A percentile compares a stretch with the other conserved stretches of the same genome.
phyloP scores from a whole-genome alignment of 176 grass and related monocot genomes.

The Oryza nivara region DNA sequence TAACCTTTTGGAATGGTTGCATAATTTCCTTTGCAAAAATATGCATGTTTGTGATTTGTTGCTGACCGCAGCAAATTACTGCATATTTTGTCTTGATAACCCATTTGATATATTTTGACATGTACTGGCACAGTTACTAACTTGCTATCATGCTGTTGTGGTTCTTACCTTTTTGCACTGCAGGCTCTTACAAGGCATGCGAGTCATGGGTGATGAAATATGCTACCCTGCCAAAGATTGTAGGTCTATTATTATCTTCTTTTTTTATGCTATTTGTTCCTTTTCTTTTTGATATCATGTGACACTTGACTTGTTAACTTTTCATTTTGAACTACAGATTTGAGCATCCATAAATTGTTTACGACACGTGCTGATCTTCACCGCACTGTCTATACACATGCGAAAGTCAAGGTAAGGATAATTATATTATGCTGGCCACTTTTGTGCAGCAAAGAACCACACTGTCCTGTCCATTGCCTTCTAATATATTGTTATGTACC shows the following conservation, averaged over 20 bases:
- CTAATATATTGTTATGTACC: neutral
- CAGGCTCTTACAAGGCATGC: constrained; percentile 79
- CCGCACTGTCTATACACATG: constrained; percentile 88
- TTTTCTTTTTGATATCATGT: neutral
- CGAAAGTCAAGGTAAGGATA: constrained; percentile 84
- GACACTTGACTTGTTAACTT: constrained; percentile 32
- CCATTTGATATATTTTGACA: neutral
- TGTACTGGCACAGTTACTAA: too few relatives aligned
- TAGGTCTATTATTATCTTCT: constrained; percentile 41
- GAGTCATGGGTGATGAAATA: constrained; percentile 91
- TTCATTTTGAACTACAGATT: constrained; percentile 54
- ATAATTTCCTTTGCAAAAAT: neutral
- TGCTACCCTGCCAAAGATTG: constrained; percentile 99
- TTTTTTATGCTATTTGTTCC: neutral
- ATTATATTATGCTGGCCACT: neutral
- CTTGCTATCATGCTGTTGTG: too few relatives aligned
- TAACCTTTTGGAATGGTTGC: neutral
- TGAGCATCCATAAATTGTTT: constrained; percentile 92
- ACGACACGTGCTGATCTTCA: constrained; percentile 89
- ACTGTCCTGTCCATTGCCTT: constrained; percentile 4
- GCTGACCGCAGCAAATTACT: neutral
- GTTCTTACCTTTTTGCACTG: neutral
- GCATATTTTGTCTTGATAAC: neutral
- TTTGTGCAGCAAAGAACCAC: neutral
- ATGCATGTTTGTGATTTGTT: neutral